Percentiles rank a stretch among this genome's conserved stretches.
Conservation (phyloP, 106 monocot genomes). For the Dioscorea dumetorum region DNA sequence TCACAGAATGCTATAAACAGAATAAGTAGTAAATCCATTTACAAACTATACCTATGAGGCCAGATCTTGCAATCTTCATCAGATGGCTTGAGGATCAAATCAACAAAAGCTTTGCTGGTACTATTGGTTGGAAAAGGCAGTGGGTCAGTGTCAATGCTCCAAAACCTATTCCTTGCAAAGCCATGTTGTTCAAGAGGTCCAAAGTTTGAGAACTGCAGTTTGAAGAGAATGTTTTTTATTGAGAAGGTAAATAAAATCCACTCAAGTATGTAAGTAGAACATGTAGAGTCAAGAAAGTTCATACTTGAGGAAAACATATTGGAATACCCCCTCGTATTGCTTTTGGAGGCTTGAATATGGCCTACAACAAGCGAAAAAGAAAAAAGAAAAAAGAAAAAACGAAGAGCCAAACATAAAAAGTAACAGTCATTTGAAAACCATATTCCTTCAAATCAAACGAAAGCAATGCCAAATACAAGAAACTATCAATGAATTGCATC, state of each 20-base stretch:
- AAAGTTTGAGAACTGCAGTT: constrained; percentile 41
- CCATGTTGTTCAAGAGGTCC: constrained; percentile 61
- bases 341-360: constrained; percentile 69
- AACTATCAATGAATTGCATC: too few species aligned
- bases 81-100: constrained; percentile 68
- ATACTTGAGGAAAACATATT: constrained; percentile 80
- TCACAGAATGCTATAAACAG: not conserved
- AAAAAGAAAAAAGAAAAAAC: not conserved
- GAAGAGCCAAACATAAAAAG: not conserved
- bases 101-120: constrained; percentile 54
- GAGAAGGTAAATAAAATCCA: not conserved
- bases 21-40: not conserved
- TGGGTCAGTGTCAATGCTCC: constrained; percentile 65
- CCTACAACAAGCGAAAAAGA: constrained; percentile 19
- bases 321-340: constrained; percentile 84
- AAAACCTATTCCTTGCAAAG: constrained; percentile 62
- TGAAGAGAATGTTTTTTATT: not conserved
- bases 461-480: not conserved
- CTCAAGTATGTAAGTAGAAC: not conserved
- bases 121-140: constrained; percentile 47
- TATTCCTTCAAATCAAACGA: not conserved
- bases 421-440: not conserved
- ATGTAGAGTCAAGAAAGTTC: not conserved
- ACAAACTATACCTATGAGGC: constrained; percentile 51
- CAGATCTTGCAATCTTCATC: constrained; percentile 67